A percentile compares a stretch with the other conserved stretches of the same genome.
phyloP scores from a whole-genome alignment of 2,329 filamentous ascomycete species.

The Beauveria asiatica region DNA sequence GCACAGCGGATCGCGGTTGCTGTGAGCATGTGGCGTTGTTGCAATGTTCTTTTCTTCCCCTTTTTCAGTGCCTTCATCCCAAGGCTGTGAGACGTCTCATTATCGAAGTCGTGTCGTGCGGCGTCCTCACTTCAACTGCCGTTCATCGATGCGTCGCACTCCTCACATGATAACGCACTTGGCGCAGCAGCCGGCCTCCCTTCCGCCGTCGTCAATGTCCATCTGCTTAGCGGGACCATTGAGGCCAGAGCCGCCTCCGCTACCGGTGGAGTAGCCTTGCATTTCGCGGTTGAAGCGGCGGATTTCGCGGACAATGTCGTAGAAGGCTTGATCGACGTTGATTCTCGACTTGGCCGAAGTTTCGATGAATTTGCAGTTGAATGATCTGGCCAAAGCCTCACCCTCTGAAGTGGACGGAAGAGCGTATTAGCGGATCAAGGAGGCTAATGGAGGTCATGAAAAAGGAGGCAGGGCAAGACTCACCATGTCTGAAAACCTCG shows the following conservation, averaged over 20 bases:
- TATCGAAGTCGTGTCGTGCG: slow-evolving; percentile 1
- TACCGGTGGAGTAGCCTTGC: slow-evolving; percentile 72
- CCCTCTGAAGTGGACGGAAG: slow-evolving; percentile 56
- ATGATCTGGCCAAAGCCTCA: slow-evolving; percentile 73
- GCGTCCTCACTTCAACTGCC: not conserved
- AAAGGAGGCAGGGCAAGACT: slow-evolving; percentile 23
- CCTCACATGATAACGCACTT: slow-evolving; percentile 82
- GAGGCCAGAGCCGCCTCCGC: slow-evolving; percentile 53
- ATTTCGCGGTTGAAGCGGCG: slow-evolving; percentile 98
- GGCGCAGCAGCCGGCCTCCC: slow-evolving; percentile 70
- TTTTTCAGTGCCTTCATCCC: not conserved
- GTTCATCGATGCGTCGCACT: not conserved
- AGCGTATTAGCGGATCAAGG: slow-evolving; percentile 11
- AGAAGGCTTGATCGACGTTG: slow-evolving; percentile 98
- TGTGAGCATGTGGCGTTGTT: slow-evolving; percentile 1
- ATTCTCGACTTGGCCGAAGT: slow-evolving; percentile 96
- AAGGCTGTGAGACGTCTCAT: not conserved
- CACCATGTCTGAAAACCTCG: slow-evolving; percentile 87
- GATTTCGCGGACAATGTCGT: slow-evolving; percentile 96
- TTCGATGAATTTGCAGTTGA: slow-evolving; percentile 98
- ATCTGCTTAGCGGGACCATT: slow-evolving; percentile 62
- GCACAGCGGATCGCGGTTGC: not conserved
- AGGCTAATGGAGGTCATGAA: not conserved
- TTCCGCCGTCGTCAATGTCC: slow-evolving; percentile 64
- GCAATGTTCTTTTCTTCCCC: slow-evolving; percentile 2